Percentiles rank a stretch among this genome's conserved stretches.
Conservation (phyloP, 257 asterid species). For the Plantago elongata region DNA sequence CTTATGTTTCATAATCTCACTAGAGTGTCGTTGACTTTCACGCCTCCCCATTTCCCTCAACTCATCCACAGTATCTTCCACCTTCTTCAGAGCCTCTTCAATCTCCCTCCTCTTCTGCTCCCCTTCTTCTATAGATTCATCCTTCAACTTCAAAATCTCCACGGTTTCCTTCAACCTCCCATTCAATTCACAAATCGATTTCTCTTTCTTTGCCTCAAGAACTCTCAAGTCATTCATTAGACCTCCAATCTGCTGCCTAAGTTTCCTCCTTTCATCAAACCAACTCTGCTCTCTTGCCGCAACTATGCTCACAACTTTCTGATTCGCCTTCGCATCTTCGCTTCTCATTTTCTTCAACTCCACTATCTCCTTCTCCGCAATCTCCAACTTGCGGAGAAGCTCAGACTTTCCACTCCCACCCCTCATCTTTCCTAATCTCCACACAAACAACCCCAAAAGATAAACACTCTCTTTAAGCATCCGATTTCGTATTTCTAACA, state of each 20-base stretch:
- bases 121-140: slow-evolving; percentile 40
- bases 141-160: slow-evolving; percentile 43
- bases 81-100: slow-evolving; percentile 46
- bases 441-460: slow-evolving; percentile 66
- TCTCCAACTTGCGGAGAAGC: slow-evolving; percentile 45
- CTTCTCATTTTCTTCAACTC: slow-evolving; percentile 62
- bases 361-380: slow-evolving; percentile 41
- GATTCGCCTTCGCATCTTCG: slow-evolving; percentile 89
- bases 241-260: slow-evolving; percentile 60
- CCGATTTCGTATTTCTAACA: slow-evolving; percentile 48
- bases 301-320: slow-evolving; percentile 69
- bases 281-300: slow-evolving; percentile 83
- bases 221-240: slow-evolving; percentile 59
- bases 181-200: slow-evolving; percentile 42
- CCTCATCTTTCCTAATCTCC: slow-evolving; percentile 51
- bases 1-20: slow-evolving; percentile 58
- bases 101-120: slow-evolving; percentile 38
- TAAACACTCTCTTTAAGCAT: slow-evolving; percentile 68
- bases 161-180: slow-evolving; percentile 48
- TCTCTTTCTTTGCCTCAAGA: slow-evolving; percentile 37
- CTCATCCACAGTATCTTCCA: slow-evolving; percentile 41
- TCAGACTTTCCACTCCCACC: slow-evolving; percentile 22
- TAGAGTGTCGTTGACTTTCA: slow-evolving; percentile 57
- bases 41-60: slow-evolving; percentile 33
- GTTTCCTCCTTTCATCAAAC: slow-evolving; percentile 66